These are phyloP conservation scores for Grammothele lineata DNA, from an alignment of 768 basidiomycete genomes.

Conservation along the genomic window DNA sequence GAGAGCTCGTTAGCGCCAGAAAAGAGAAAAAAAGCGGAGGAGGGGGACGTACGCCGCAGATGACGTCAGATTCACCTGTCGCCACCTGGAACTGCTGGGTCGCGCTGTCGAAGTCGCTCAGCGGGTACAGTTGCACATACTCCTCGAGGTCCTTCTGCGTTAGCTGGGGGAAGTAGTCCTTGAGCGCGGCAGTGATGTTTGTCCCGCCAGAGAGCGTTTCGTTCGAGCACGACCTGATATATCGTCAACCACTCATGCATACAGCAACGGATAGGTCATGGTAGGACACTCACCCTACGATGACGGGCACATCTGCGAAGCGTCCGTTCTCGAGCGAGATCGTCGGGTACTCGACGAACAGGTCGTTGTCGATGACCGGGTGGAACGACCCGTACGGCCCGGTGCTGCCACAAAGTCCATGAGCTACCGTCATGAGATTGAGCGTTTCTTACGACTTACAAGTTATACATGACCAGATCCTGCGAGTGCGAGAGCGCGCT, in stretches of 20 bases:
- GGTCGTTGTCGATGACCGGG: constrained; percentile 51
- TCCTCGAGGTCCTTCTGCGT: constrained; percentile 35
- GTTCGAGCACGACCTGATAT: constrained; percentile 49
- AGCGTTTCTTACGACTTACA: constrained; percentile 32
- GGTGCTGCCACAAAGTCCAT: constrained; percentile 21
- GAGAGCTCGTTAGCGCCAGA: no score
- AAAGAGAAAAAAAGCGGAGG: not conserved
- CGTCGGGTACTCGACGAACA: constrained; percentile 50
- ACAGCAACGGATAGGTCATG: not conserved
- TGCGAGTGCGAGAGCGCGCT: constrained; percentile 52
- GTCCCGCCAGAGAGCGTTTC: constrained; percentile 47
- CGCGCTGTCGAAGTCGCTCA: constrained; percentile 38
- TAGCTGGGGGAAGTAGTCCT: constrained; percentile 42
- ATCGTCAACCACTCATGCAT: not conserved
- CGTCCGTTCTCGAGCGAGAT: constrained; percentile 39
- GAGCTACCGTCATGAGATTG: not conserved
- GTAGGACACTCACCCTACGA: constrained; percentile 46
- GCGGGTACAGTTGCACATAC: constrained; percentile 39
- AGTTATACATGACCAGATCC: constrained; percentile 39
- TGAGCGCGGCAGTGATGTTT: constrained; percentile 34
- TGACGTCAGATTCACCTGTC: constrained; percentile 46
- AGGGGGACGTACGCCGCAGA: constrained; percentile 45
- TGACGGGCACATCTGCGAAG: constrained; percentile 48
- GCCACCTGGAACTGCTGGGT: constrained; percentile 40
- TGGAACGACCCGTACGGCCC: constrained; percentile 45